These are phyloP conservation scores for Talaromyces ruber DNA, from an alignment of 495 filamentous ascomycete species.

Conservation along the genomic window DNA sequence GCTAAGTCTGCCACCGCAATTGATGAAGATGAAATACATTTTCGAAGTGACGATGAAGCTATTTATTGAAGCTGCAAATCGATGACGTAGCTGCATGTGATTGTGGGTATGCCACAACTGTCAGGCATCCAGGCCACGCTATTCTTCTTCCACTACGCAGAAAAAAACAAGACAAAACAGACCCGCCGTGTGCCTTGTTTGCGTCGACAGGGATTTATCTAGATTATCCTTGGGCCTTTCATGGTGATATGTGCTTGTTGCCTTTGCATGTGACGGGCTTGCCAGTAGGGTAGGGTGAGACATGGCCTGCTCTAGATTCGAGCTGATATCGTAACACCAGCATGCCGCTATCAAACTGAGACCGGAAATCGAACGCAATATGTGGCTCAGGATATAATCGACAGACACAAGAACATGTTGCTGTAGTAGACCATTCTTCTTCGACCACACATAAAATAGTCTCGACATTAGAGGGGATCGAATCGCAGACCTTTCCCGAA, in stretches of 20 bases:
- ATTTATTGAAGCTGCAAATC: background rate
- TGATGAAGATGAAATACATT: background rate
- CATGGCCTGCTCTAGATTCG: too few species aligned
- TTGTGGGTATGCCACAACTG: background rate
- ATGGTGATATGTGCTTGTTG: background rate
- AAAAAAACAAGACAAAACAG: background rate
- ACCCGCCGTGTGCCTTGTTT: constrained; percentile 2
- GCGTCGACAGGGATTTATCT: background rate
- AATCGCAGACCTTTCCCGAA: background rate
- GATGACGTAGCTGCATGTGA: constrained; percentile 7
- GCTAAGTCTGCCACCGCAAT: background rate
- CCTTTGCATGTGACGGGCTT: background rate
- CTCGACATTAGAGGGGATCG: background rate
- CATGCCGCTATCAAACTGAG: background rate
- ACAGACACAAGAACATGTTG: too few species aligned
- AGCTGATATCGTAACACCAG: background rate
- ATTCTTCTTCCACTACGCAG: too few species aligned
- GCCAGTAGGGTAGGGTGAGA: too few species aligned
- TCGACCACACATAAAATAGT: too few species aligned
- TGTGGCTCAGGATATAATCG: too few species aligned
- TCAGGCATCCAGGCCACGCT: background rate
- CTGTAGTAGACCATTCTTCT: too few species aligned
- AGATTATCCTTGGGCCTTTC: background rate
- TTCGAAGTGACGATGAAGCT: background rate
- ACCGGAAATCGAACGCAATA: too few species aligned